Percentiles rank a stretch among this genome's conserved stretches.
Evolutionary conservation across 2,329 filamentous ascomycete species (phyloP).

Genomic region (Penicillium sp.): DNA sequence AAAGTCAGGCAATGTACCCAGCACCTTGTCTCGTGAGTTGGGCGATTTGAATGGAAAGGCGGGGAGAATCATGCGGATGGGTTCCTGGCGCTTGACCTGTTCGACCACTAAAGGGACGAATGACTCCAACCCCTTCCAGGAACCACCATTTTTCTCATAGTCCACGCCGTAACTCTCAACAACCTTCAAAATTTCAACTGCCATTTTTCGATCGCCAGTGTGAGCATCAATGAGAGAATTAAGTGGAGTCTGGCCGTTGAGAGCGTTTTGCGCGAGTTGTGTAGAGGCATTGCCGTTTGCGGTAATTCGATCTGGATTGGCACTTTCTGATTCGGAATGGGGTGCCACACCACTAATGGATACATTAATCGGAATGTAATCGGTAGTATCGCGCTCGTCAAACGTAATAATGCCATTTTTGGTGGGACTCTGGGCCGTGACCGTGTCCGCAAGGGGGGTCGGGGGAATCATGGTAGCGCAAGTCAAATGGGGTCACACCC

Average conservation of each 20-base stretch:
- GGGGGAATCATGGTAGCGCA: slow-evolving; percentile 29
- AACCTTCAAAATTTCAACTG: slow-evolving; percentile 30
- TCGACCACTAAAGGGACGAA: slow-evolving; percentile 33
- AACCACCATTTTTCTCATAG: slow-evolving; percentile 31
- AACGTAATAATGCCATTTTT: slow-evolving; percentile 14
- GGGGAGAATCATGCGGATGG: slow-evolving; percentile 40
- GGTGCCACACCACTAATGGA: slow-evolving; percentile 5
- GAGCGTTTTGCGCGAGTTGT: slow-evolving; percentile 15
- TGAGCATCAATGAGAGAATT: background rate
- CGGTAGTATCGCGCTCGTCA: slow-evolving; percentile 3
- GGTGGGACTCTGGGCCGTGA: slow-evolving; percentile 9
- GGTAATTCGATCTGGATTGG: slow-evolving; percentile 17
- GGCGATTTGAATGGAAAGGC: slow-evolving; percentile 42
- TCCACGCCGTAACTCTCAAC: slow-evolving; percentile 39
- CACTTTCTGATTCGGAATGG: slow-evolving; percentile 17
- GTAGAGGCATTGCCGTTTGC: slow-evolving; percentile 26
- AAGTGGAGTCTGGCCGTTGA: slow-evolving; percentile 6
- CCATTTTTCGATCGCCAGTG: slow-evolving; percentile 19
- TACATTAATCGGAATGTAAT: slow-evolving; percentile 4
- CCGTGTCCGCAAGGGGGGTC: slow-evolving; percentile 22
- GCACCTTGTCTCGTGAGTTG: slow-evolving; percentile 40
- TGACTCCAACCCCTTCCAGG: slow-evolving; percentile 37
- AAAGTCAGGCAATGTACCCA: slow-evolving; percentile 49
- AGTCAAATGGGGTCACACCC: slow-evolving; percentile 13
- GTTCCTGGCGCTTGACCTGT: slow-evolving; percentile 29